Percentiles rank a stretch among this genome's conserved stretches.
Evolutionary conservation across 768 basidiomycete genomes (phyloP).

Genomic region (Scleroderma citrinum): DNA sequence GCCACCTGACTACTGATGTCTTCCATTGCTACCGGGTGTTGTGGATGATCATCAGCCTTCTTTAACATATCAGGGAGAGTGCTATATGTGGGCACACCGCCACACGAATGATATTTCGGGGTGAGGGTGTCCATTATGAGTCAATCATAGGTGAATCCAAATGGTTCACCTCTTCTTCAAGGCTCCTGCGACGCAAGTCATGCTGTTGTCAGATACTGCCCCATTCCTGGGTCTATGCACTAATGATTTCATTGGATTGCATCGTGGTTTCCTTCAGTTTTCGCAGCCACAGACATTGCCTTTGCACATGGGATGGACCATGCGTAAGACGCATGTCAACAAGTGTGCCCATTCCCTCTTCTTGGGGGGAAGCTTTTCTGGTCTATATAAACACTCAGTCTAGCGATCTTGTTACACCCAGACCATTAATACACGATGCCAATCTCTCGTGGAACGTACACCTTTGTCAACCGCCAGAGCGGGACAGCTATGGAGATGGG

Average conservation of each 20-base stretch:
- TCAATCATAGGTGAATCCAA: too few relatives aligned
- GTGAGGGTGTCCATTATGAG: too few relatives aligned
- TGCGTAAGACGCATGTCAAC: background rate
- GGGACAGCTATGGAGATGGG: constrained; percentile 27
- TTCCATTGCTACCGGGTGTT: background rate
- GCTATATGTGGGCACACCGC: too few relatives aligned
- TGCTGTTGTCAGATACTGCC: too few relatives aligned
- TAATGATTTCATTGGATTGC: too few relatives aligned
- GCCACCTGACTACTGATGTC: background rate
- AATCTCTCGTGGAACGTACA: constrained; percentile 26
- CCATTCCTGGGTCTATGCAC: too few relatives aligned
- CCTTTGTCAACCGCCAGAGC: constrained; percentile 27
- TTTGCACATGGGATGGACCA: background rate
- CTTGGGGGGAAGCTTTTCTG: background rate
- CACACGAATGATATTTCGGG: too few relatives aligned
- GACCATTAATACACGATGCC: constrained; percentile 8
- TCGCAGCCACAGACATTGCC: too few relatives aligned
- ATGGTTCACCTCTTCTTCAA: too few relatives aligned
- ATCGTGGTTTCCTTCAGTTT: too few relatives aligned
- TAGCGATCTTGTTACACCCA: background rate
- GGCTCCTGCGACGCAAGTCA: too few relatives aligned
- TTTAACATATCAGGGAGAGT: background rate
- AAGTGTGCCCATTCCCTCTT: background rate
- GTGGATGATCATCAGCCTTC: background rate
- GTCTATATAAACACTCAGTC: constrained; percentile 1